Evolutionary conservation across 257 asterid genomes (phyloP), one percentile per base, ranked within the genome.

Genomic region (Solanum microdontum): DNA sequence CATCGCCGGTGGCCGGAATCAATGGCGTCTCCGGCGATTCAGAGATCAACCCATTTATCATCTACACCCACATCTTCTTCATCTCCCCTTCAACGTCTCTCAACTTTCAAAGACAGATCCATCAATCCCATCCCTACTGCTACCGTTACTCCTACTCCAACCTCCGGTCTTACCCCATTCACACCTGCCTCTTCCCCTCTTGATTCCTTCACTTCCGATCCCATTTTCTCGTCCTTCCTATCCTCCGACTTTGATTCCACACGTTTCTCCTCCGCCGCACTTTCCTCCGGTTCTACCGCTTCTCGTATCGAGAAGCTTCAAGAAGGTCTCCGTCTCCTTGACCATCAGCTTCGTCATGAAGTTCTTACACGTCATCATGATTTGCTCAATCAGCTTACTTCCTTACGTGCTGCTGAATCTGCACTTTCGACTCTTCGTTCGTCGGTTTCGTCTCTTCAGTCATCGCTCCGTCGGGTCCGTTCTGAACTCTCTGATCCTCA

Each of bases 231-330:
- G 76, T 90, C 98, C 9, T 97, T 97, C 88, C 99, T 97, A 87
- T 96, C 98, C 58, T 89, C 98, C 0, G 94, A 93, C 85, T 97
- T 97, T 91, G 90, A 93, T 43, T 97, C 99, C 85, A 93, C 98
- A 2, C 94, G 93, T 30, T 97, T 97, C 94, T 97, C 99, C 89
- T 96, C 99, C 88, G 92, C 98, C 88, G 98, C 98, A 68, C 99
- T 97, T 86, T 96, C 98, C 86, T 93, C 99, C 86, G 98, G 99
- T 88, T 97, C 98, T 82, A 97, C 99, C 86, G 98, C 99, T 82
- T 95, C 99, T 33, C 89, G 98, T 45, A 95, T 97, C 75, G 99
- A 97, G 87, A 96, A 95, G 37, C 98, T 97, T 73, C 98, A 95
- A 86, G 97, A 95, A 4, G 98, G 98, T 36, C 94, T 97, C 89